Evolutionary conservation across 179 eudicot species (phyloP).

Genomic region (Actinidia arguta): DNA sequence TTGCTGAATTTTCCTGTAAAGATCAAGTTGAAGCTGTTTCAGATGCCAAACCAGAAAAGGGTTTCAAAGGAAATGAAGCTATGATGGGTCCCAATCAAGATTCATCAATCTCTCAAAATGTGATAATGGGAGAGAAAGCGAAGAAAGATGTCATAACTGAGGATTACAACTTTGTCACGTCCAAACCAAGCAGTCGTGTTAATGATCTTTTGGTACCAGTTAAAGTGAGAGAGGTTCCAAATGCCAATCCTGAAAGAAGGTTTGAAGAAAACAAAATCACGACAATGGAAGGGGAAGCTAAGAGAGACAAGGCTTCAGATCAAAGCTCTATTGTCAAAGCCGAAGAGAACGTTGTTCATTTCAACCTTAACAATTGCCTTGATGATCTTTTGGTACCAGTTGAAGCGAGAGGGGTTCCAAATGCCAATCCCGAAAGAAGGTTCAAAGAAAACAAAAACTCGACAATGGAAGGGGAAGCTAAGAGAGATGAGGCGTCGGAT

Average conservation of each 20-base stretch:
- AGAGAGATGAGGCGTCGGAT: not conserved
- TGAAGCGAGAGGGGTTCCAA: not conserved
- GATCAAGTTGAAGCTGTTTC: not conserved
- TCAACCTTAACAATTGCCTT: not conserved
- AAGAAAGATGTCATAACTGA: too few relatives aligned
- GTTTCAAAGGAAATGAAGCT: not conserved
- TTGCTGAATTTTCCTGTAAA: not conserved
- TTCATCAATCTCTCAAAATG: not conserved
- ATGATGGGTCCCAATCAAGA: not conserved
- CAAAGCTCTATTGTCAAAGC: not conserved
- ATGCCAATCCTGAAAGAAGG: slow-evolving; percentile 2
- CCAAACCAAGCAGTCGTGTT: too few relatives aligned
- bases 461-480: not conserved
- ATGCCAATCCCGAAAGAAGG: slow-evolving; percentile 3
- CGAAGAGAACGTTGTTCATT: slow-evolving; percentile 11
- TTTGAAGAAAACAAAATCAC: not conserved
- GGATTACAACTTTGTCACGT: too few relatives aligned
- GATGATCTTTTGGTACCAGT: not conserved
- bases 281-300: not conserved
- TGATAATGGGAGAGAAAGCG: too few relatives aligned
- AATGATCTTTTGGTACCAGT: not conserved
- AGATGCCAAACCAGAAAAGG: not conserved
- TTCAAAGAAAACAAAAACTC: not conserved
- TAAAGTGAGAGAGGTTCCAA: slow-evolving; percentile 2
- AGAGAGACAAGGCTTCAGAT: not conserved